phyloP scores from a whole-genome alignment of 140 eudicot species.

The Bidens hawaiensis region DNA sequence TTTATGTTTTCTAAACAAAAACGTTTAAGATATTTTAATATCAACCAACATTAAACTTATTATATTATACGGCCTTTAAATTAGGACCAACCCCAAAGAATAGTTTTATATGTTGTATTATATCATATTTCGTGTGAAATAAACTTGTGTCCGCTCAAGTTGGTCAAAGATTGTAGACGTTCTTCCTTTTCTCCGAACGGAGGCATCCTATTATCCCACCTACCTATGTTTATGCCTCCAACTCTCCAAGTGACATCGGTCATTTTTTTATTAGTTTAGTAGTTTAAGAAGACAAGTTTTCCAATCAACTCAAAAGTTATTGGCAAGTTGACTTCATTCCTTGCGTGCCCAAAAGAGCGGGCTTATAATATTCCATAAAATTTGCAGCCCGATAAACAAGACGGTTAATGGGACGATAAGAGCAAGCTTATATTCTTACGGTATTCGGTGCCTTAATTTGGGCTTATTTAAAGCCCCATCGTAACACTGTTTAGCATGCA shows the following conservation, averaged over 20 bases:
- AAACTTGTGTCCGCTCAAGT: not conserved
- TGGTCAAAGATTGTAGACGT: constrained; percentile 16
- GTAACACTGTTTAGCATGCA: no score
- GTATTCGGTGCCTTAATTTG: no score
- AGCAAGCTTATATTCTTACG: no score
- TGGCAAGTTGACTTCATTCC: not conserved
- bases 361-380: no score
- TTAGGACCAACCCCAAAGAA: not conserved
- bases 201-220: constrained; percentile 19
- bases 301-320: not conserved
- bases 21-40: not conserved
- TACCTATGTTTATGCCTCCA: not conserved
- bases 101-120: no score
- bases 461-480: no score
- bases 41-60: not conserved
- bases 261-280: not conserved
- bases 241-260: not conserved
- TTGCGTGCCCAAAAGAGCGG: not conserved
- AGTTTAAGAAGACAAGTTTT: not conserved
- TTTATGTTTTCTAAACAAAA: not conserved
- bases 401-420: not conserved
- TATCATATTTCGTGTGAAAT: not conserved
- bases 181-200: constrained; percentile 4
- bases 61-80: no score
- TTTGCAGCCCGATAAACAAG: not conserved